These are phyloP conservation scores for Microascus cirrosus DNA, from an alignment of 2,329 filamentous ascomycete genomes.

Conservation along the genomic window DNA sequence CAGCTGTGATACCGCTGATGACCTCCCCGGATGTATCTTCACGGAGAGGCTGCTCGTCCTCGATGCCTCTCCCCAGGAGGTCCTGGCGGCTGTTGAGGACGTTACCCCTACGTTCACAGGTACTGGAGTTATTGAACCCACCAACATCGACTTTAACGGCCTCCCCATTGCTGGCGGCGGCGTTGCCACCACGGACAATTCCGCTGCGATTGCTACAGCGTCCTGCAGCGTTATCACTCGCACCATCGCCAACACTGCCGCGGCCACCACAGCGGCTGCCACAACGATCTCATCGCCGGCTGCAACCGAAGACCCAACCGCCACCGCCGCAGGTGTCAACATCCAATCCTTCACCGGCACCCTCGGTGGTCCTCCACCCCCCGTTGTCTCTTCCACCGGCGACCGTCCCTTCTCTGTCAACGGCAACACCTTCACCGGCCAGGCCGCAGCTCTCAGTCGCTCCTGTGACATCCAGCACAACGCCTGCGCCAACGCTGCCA, in stretches of 20 bases:
- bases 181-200: not conserved
- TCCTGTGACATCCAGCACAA: constrained; percentile 40
- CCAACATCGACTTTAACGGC: constrained; percentile 13
- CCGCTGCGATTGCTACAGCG: constrained; percentile 1
- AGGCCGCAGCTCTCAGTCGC: constrained; percentile 31
- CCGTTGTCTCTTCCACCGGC: constrained; percentile 24
- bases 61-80: constrained; percentile 40
- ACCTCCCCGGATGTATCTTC: constrained; percentile 43
- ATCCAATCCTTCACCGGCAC: constrained; percentile 34
- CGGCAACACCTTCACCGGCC: constrained; percentile 39
- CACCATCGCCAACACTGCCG: constrained; percentile 3
- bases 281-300: too few species aligned
- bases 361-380: constrained; percentile 26
- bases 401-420: constrained; percentile 39
- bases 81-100: constrained; percentile 32
- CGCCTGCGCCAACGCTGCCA: constrained; percentile 34
- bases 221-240: constrained; percentile 7
- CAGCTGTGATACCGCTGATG: constrained; percentile 35
- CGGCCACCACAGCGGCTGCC: not conserved
- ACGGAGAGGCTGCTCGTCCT: constrained; percentile 38
- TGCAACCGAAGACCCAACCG: constrained; percentile 2
- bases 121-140: constrained; percentile 17
- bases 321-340: constrained; percentile 16
- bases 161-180: constrained; percentile 10
- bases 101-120: constrained; percentile 19